These are phyloP conservation scores for Phyllosticta citribraziliensis DNA, from an alignment of 2,329 filamentous ascomycete genomes.

Conservation along the genomic window DNA sequence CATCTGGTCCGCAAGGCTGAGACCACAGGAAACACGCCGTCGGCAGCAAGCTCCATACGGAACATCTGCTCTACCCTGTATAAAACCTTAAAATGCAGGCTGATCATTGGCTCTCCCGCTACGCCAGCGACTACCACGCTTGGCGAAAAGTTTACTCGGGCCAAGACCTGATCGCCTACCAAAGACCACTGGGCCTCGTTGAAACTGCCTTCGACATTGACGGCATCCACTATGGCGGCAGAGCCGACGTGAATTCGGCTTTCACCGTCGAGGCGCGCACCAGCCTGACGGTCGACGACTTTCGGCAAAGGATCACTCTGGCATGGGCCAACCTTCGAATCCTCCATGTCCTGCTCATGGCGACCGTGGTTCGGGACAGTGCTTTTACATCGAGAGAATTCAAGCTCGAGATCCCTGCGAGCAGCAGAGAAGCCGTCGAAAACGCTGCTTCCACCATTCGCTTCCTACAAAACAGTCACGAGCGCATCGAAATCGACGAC, in stretches of 20 bases:
- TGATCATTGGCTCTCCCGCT: slow-evolving; percentile 30
- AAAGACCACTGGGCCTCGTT: slow-evolving; percentile 33
- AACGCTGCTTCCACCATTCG: slow-evolving; percentile 22
- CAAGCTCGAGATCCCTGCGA: slow-evolving; percentile 22
- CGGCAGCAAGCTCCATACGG: neutral
- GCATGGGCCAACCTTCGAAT: slow-evolving; percentile 32
- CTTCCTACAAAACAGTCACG: slow-evolving; percentile 31
- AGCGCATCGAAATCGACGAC: slow-evolving; percentile 23
- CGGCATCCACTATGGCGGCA: slow-evolving; percentile 33
- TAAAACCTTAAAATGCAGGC: neutral
- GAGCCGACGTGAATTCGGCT: slow-evolving; percentile 34
- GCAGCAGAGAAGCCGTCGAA: slow-evolving; percentile 21
- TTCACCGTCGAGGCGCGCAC: slow-evolving; percentile 29
- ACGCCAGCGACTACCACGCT: slow-evolving; percentile 28
- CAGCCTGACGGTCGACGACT: slow-evolving; percentile 18
- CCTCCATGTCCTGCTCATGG: slow-evolving; percentile 30
- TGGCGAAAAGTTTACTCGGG: slow-evolving; percentile 21
- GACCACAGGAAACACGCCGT: neutral
- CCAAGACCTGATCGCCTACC: slow-evolving; percentile 18
- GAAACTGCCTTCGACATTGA: slow-evolving; percentile 37
- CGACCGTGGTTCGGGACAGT: slow-evolving; percentile 18
- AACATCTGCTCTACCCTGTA: neutral
- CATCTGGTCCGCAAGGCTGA: neutral
- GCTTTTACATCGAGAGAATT: slow-evolving; percentile 20
- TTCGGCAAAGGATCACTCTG: slow-evolving; percentile 26